These are phyloP conservation scores for Glycine latifolia DNA, from an alignment of 306 rosid species.

Conservation along the genomic window DNA sequence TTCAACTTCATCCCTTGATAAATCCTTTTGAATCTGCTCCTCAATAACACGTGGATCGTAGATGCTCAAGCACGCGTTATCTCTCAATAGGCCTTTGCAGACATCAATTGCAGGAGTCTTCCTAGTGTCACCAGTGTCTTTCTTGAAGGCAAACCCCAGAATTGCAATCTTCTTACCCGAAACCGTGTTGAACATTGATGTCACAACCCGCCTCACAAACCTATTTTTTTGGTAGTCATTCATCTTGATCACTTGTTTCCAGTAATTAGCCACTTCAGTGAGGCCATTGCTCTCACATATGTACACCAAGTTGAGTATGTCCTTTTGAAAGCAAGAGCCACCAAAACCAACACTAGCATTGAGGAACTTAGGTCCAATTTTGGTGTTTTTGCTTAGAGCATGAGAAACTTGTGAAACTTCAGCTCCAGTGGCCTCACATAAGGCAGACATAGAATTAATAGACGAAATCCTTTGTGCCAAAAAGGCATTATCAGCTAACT, in stretches of 20 bases:
- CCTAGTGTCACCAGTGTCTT: constrained; percentile 83
- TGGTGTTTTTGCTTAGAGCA: constrained; percentile 75
- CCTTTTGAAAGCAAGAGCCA: constrained; percentile 89
- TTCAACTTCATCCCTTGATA: constrained; percentile 57
- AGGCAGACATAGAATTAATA: constrained; percentile 82
- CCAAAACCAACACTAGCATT: constrained; percentile 94
- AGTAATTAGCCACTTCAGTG: constrained; percentile 72
- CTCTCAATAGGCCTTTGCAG: constrained; percentile 81
- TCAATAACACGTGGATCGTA: constrained; percentile 71
- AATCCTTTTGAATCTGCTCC: constrained; percentile 73
- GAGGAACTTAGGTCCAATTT: constrained; percentile 73
- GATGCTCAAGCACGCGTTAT: constrained; percentile 69
- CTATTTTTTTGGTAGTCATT: constrained; percentile 86
- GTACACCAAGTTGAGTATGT: constrained; percentile 80
- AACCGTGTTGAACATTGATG: constrained; percentile 87
- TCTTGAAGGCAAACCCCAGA: constrained; percentile 87
- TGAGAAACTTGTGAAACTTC: constrained; percentile 72
- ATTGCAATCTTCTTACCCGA: constrained; percentile 81
- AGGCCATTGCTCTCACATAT: constrained; percentile 88
- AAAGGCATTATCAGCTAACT: constrained; percentile 87
- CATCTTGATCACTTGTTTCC: constrained; percentile 82
- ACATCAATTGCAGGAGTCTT: constrained; percentile 89
- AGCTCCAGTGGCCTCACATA: constrained; percentile 91
- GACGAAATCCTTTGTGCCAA: constrained; percentile 88
- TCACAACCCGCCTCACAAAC: constrained; percentile 72